These are phyloP conservation scores for Candida michaelii DNA, from an alignment of 805 yeast genomes.

Conservation along the genomic window DNA sequence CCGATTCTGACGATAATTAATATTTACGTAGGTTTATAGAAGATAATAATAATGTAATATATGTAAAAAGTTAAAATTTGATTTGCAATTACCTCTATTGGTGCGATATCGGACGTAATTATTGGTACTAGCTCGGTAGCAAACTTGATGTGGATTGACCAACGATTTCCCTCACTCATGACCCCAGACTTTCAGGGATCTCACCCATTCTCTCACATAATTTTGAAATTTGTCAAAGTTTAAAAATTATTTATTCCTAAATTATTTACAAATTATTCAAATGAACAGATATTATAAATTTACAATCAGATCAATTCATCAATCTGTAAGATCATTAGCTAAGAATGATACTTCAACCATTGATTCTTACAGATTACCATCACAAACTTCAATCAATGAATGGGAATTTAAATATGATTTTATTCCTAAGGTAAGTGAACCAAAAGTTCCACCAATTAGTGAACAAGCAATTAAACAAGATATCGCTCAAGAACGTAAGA, in stretches of 20 bases:
- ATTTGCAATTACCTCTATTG: not conserved
- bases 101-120: not conserved
- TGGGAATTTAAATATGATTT: constrained; percentile 52
- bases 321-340: constrained; percentile 23
- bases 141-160: constrained; percentile 20
- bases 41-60: not conserved
- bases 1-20: constrained; percentile 15
- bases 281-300: constrained; percentile 6
- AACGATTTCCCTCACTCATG: not conserved
- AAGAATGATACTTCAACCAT: constrained; percentile 60
- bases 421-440: constrained; percentile 39
- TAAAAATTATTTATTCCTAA: not conserved
- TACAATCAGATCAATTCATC: constrained; percentile 3
- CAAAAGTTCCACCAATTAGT: constrained; percentile 45
- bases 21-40: not conserved
- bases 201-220: not conserved
- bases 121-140: constrained; percentile 35
- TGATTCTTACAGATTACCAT: constrained; percentile 54
- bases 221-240: not conserved
- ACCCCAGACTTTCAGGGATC: constrained; percentile 7
- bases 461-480: constrained; percentile 52
- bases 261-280: too few species aligned
- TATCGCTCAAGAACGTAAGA: constrained; percentile 41
- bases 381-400: constrained; percentile 45
- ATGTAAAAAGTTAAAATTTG: not conserved